A percentile compares a stretch with the other conserved stretches of the same genome.
phyloP scores from a whole-genome alignment of 179 eudicot species.

The Dionaea muscipula region DNA sequence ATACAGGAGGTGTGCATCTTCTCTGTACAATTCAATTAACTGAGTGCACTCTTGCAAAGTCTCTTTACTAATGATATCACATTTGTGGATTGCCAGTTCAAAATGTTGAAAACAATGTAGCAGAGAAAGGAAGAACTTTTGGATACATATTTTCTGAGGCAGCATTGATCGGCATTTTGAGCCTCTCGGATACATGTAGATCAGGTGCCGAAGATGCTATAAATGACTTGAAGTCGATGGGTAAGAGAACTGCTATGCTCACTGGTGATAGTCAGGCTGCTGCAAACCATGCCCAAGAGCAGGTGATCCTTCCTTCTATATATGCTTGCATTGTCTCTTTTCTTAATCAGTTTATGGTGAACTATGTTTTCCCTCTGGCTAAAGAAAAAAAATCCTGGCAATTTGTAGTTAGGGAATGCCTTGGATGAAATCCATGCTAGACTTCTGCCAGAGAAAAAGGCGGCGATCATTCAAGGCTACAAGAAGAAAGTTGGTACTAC shows the following conservation, averaged over 20 bases:
- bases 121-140: constrained; percentile 42
- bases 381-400: not conserved
- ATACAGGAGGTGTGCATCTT: constrained; percentile 30
- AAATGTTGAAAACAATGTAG: constrained; percentile 18
- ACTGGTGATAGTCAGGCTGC: constrained; percentile 77
- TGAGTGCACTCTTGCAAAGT: too few relatives aligned
- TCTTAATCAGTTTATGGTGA: not conserved
- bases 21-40: not conserved
- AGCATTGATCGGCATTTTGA: constrained; percentile 44
- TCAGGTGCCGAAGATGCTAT: constrained; percentile 73
- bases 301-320: constrained; percentile 26
- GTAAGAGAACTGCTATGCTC: constrained; percentile 65
- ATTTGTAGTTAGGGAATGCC: constrained; percentile 48
- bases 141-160: constrained; percentile 54
- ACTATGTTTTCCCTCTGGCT: not conserved
- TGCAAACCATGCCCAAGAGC: constrained; percentile 56
- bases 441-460: constrained; percentile 80
- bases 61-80: too few relatives aligned
- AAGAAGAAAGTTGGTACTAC: constrained; percentile 43
- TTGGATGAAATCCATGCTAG: constrained; percentile 57
- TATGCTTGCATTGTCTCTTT: not conserved
- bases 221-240: constrained; percentile 54
- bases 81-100: constrained; percentile 26
- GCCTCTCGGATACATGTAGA: constrained; percentile 69
- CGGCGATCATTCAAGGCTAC: constrained; percentile 43